Conservation (phyloP, 352 stramenopile genomes). For the Salisapilia sapeloensis region DNA sequence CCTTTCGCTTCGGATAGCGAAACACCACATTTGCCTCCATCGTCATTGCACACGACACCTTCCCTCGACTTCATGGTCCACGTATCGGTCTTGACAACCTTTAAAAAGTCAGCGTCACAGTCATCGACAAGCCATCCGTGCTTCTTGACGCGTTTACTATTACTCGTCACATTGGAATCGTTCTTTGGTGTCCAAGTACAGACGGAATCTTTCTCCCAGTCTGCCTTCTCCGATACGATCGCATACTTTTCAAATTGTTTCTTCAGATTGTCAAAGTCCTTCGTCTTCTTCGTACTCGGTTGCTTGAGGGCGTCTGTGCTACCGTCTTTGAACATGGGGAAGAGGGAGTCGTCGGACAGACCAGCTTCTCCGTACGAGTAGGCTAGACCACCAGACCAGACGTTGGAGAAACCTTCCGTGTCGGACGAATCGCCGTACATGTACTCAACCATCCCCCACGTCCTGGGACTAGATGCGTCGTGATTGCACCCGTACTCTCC, state of each 20-base stretch:
- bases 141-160: slow-evolving; percentile 3
- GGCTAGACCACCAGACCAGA: slow-evolving; percentile 6
- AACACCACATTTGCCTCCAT: slow-evolving; percentile 6
- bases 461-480: slow-evolving; percentile 1
- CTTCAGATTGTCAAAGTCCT: slow-evolving; percentile 4
- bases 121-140: slow-evolving; percentile 4
- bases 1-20: neutral
- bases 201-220: slow-evolving; percentile 1
- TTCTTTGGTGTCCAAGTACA: slow-evolving; percentile 3
- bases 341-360: slow-evolving; percentile 4
- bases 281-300: slow-evolving; percentile 2
- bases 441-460: slow-evolving; percentile 6
- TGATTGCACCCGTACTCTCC: slow-evolving; percentile 7
- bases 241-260: slow-evolving; percentile 1
- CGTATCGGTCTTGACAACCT: slow-evolving; percentile 3
- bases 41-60: slow-evolving; percentile 5
- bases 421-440: slow-evolving; percentile 4
- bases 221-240: slow-evolving; percentile 3
- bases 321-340: slow-evolving; percentile 5
- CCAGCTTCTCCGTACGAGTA: slow-evolving; percentile 8
- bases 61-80: slow-evolving; percentile 4
- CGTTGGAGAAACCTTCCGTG: slow-evolving; percentile 4
- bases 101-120: slow-evolving; percentile 3
- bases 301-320: slow-evolving; percentile 1
- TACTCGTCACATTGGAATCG: slow-evolving; percentile 1